Conservation (phyloP, 2,329 filamentous ascomycete species). For the Fusarium marasasianum region DNA sequence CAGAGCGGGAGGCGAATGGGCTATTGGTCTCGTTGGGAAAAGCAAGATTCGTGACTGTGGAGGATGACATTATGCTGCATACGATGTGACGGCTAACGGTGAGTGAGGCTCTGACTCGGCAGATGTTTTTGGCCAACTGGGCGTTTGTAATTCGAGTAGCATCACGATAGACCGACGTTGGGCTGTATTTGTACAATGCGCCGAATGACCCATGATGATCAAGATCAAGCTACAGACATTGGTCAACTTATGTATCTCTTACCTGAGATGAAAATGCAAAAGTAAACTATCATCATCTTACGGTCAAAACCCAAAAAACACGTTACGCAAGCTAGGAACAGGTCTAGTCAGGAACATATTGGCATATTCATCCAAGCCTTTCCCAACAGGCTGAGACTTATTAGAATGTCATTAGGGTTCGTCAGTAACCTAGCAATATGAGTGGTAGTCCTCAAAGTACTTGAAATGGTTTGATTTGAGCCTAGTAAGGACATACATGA, state of each 20-base stretch:
- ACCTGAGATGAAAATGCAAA: not conserved
- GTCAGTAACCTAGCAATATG: not conserved
- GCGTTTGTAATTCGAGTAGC: not conserved
- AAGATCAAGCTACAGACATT: not conserved
- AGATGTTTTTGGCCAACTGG: slow-evolving; percentile 17
- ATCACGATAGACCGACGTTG: not conserved
- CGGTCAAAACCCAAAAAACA: not conserved
- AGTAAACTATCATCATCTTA: not conserved
- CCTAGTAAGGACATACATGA: not conserved
- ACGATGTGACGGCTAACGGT: slow-evolving; percentile 11
- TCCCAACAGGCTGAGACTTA: not conserved
- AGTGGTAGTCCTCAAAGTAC: not conserved
- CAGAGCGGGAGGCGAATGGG: slow-evolving; percentile 18
- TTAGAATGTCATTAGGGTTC: not conserved
- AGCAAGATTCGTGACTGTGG: slow-evolving; percentile 6
- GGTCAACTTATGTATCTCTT: not conserved
- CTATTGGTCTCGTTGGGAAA: not conserved
- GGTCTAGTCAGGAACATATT: slow-evolving; percentile 25
- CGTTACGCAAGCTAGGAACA: slow-evolving; percentile 27
- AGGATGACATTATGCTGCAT: slow-evolving; percentile 29
- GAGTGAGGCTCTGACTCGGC: slow-evolving; percentile 23
- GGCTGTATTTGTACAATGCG: not conserved
- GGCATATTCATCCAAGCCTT: not conserved
- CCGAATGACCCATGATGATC: not conserved
- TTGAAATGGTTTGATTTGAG: not conserved